Evolutionary conservation across 2,329 filamentous ascomycete genomes (phyloP).

Genomic region (Ramularia collo-cygni): DNA sequence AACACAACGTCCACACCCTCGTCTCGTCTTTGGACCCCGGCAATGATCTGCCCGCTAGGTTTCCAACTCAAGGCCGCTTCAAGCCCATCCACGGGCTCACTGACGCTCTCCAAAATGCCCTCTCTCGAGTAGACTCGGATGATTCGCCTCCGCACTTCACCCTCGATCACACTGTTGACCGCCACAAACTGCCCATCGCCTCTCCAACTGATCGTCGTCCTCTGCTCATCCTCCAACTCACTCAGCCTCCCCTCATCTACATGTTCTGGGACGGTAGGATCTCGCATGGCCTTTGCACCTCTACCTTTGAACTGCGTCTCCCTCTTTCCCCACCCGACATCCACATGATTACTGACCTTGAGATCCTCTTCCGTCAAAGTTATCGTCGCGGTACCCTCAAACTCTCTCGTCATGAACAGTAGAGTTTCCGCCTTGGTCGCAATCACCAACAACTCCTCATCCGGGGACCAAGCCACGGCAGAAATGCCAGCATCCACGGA

Average conservation of each 20-base stretch:
- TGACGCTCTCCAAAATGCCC: constrained; percentile 83
- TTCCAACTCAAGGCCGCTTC: constrained; percentile 85
- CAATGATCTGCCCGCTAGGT: constrained; percentile 82
- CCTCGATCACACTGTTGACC: constrained; percentile 71
- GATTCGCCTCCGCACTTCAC: constrained; percentile 62
- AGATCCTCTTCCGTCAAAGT: constrained; percentile 68
- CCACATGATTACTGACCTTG: constrained; percentile 73
- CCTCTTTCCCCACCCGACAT: constrained; percentile 95
- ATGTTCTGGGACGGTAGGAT: constrained; percentile 90
- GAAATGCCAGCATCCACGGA: constrained; percentile 88
- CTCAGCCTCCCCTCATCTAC: constrained; percentile 78
- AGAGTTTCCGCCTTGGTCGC: constrained; percentile 72
- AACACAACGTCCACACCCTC: constrained; percentile 77
- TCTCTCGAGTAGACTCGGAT: constrained; percentile 88
- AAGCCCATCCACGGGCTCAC: constrained; percentile 89
- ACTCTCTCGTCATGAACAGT: constrained; percentile 86
- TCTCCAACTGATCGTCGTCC: constrained; percentile 77
- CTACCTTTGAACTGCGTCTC: constrained; percentile 92
- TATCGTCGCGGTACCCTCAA: constrained; percentile 75
- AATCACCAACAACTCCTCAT: constrained; percentile 83
- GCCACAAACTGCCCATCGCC: constrained; percentile 90
- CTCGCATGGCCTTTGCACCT: constrained; percentile 65
- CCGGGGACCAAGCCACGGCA: constrained; percentile 86
- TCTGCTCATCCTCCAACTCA: constrained; percentile 59
- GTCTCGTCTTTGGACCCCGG: constrained; percentile 67